These are phyloP conservation scores for Cladosporium cucumerinum DNA, from an alignment of 2,329 filamentous ascomycete genomes.

Conservation along the genomic window DNA sequence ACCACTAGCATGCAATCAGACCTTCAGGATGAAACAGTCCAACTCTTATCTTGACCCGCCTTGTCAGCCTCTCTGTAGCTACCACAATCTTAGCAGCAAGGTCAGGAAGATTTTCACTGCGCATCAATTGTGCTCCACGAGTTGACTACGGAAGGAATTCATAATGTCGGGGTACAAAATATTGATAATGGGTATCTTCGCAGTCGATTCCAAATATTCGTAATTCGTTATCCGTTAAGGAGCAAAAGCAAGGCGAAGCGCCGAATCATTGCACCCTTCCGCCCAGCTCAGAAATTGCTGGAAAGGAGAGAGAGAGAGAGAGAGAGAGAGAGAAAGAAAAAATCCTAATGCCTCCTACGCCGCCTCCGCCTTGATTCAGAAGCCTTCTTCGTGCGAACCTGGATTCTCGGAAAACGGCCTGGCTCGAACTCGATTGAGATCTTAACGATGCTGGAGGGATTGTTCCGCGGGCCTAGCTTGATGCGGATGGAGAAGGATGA, in stretches of 20 bases:
- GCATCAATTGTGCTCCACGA: no score
- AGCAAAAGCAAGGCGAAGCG: background rate
- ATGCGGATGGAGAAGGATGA: constrained; percentile 27
- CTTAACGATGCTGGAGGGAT: constrained; percentile 29
- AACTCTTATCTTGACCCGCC: no score
- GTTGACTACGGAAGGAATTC: no score
- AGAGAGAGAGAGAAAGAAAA: no score
- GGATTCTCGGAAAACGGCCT: constrained; percentile 29
- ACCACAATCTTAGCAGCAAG: background rate
- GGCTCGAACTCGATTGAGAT: constrained; percentile 30
- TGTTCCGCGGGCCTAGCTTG: constrained; percentile 27
- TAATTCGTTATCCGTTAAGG: background rate
- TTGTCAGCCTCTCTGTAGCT: no score
- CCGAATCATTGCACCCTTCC: background rate
- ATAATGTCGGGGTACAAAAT: background rate
- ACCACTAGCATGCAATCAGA: no score
- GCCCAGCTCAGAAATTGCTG: background rate
- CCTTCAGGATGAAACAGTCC: background rate
- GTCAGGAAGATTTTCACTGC: no score
- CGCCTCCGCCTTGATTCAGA: constrained; percentile 20
- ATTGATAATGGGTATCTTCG: background rate
- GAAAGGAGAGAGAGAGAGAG: no score
- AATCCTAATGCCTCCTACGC: background rate
- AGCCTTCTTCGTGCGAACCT: constrained; percentile 28
- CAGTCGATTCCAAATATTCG: background rate